These are phyloP conservation scores for Exobasidium cylindrosporum DNA, from an alignment of 1,284 basidiomycete species.

Conservation along the genomic window DNA sequence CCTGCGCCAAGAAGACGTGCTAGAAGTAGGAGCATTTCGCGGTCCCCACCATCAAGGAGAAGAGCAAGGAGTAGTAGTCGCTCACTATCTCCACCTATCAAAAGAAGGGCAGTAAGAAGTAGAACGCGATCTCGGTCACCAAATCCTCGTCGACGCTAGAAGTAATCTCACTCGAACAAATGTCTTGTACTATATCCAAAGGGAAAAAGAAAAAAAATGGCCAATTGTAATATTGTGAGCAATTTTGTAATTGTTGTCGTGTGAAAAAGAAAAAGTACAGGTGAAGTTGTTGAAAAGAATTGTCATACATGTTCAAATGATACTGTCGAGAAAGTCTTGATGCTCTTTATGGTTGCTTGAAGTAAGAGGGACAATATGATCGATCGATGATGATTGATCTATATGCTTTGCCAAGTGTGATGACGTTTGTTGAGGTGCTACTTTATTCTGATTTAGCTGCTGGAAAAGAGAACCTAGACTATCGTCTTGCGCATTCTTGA, in stretches of 20 bases:
- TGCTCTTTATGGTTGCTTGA: neutral
- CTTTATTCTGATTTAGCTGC: neutral
- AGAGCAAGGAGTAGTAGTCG: neutral
- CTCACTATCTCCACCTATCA: neutral
- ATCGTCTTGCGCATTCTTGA: slow-evolving; percentile 2
- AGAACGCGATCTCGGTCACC: neutral
- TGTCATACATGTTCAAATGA: too few relatives aligned
- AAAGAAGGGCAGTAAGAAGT: slow-evolving; percentile 2
- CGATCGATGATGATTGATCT: too few relatives aligned
- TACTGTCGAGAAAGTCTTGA: slow-evolving; percentile 12
- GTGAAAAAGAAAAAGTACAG: neutral
- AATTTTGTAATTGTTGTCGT: too few relatives aligned
- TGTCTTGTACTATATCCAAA: too few relatives aligned
- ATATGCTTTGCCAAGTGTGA: too few relatives aligned
- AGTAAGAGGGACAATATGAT: too few relatives aligned
- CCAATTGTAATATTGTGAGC: too few relatives aligned
- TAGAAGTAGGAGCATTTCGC: neutral
- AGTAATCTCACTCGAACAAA: too few relatives aligned
- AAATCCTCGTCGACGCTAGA: neutral
- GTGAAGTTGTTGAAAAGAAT: neutral
- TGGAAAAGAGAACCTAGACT: neutral
- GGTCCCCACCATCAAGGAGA: neutral
- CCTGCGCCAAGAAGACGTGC: neutral
- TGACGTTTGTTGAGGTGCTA: too few relatives aligned
- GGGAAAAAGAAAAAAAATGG: neutral